phyloP scores from a whole-genome alignment of 2,329 filamentous ascomycete genomes.

The Cyphellophora attinorum region DNA sequence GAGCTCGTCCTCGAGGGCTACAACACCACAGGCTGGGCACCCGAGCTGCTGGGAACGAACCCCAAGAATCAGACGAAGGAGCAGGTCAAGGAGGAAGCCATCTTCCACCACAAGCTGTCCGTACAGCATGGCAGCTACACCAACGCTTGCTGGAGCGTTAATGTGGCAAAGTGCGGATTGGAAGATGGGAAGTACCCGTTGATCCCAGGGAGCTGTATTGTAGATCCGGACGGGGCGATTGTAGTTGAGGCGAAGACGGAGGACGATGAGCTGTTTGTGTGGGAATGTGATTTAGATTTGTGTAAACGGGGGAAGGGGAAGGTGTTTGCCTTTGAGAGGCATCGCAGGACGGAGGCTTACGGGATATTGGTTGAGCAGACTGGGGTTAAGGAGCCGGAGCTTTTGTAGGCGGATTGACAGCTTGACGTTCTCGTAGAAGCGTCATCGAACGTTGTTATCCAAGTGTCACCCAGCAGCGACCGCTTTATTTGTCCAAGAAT shows the following conservation, averaged over 20 bases:
- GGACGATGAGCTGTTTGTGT: slow-evolving; percentile 41
- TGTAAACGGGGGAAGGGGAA: slow-evolving; percentile 40
- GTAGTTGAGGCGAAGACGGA: slow-evolving; percentile 37
- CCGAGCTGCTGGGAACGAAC: slow-evolving; percentile 33
- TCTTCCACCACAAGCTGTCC: slow-evolving; percentile 42
- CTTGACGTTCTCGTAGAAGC: too few relatives aligned
- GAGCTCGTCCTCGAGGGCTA: slow-evolving; percentile 42
- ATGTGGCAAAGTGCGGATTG: slow-evolving; percentile 38
- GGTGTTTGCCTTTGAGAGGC: slow-evolving; percentile 27
- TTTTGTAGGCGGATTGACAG: too few relatives aligned
- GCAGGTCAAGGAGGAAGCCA: slow-evolving; percentile 20
- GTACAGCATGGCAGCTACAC: slow-evolving; percentile 45
- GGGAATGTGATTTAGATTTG: slow-evolving; percentile 37
- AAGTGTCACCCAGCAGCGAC: too few relatives aligned
- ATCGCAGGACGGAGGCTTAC: slow-evolving; percentile 24
- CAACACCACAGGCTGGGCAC: slow-evolving; percentile 42
- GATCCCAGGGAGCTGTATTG: slow-evolving; percentile 39
- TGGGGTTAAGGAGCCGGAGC: slow-evolving; percentile 30
- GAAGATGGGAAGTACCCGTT: slow-evolving; percentile 41
- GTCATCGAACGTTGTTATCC: too few relatives aligned
- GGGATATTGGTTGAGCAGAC: slow-evolving; percentile 20
- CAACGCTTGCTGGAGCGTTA: slow-evolving; percentile 43
- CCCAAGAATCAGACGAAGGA: slow-evolving; percentile 28
- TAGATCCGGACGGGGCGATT: slow-evolving; percentile 38
- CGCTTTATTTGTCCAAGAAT: too few relatives aligned